phyloP scores from a whole-genome alignment of 371 early-diverging fungal genomes.

The Mortierella sp. region DNA sequence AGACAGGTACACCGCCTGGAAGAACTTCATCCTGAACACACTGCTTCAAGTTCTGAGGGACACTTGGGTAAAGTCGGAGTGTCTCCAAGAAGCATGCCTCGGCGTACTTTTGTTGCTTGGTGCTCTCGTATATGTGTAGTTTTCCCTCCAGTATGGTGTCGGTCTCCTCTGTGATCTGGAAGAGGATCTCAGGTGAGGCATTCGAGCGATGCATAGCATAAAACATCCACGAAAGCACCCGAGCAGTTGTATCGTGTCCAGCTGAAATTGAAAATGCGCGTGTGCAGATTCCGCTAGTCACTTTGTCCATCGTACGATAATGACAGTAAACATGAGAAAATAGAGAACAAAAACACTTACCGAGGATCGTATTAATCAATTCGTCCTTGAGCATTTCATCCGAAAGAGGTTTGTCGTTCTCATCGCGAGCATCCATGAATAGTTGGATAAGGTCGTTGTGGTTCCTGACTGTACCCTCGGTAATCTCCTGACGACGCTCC shows the following conservation, averaged over 20 bases:
- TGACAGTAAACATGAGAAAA: not conserved
- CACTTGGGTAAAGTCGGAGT: constrained; percentile 78
- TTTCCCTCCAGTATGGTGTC: constrained; percentile 54
- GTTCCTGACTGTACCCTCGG: not conserved
- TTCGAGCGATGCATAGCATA: constrained; percentile 61
- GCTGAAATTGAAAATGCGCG: constrained; percentile 22
- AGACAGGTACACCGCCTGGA: constrained; percentile 76
- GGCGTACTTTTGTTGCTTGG: constrained; percentile 66
- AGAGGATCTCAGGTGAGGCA: constrained; percentile 61
- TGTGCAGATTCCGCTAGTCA: not conserved
- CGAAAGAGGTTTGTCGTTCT: constrained; percentile 61
- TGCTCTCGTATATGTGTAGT: constrained; percentile 59
- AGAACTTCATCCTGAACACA: constrained; percentile 74
- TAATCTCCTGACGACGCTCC: constrained; percentile 28
- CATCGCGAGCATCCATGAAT: constrained; percentile 69
- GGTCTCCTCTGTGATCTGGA: constrained; percentile 68
- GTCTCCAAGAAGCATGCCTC: constrained; percentile 75
- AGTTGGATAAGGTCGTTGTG: constrained; percentile 69
- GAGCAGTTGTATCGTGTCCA: constrained; percentile 80
- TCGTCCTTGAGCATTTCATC: constrained; percentile 72
- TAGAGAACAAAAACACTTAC: not conserved
- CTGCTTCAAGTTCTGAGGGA: constrained; percentile 75
- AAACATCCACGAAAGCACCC: constrained; percentile 78
- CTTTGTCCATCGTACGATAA: constrained; percentile 25
- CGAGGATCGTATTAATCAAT: constrained; percentile 69